Evolutionary conservation across 192 early-diverging fungal genomes (phyloP).

Genomic region (Backusella parvicylindrica): DNA sequence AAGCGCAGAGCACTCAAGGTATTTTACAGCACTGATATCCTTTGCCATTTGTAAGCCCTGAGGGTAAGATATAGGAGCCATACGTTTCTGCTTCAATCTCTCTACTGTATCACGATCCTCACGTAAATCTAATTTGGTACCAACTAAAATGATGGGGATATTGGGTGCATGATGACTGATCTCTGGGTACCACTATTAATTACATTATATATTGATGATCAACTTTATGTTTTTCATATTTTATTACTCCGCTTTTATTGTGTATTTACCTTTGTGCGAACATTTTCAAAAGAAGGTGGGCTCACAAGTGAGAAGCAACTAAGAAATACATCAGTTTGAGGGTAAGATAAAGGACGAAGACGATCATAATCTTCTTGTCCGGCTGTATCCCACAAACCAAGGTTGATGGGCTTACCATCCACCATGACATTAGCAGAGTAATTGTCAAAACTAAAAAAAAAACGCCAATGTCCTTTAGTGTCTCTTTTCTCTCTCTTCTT

Average conservation of each 20-base stretch:
- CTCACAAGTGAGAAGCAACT: conserved; percentile 29
- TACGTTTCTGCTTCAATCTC: conserved; percentile 79
- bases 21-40: conserved; percentile 81
- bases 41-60: conserved; percentile 88
- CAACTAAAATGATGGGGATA: conserved; percentile 90
- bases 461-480: background rate
- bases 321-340: conserved; percentile 97
- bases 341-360: conserved; percentile 98
- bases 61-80: conserved; percentile 84
- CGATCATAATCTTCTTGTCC: no score
- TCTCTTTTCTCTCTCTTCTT: background rate
- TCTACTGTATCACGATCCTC: conserved; percentile 91
- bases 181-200: conserved; percentile 88
- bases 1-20: conserved; percentile 97
- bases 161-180: conserved; percentile 94
- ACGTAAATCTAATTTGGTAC: conserved; percentile 97
- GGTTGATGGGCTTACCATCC: conserved; percentile 97
- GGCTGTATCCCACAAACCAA: conserved; percentile 99
- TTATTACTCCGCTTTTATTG: background rate
- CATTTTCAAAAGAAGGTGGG: conserved; percentile 27
- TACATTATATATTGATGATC: conserved; percentile 24
- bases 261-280: conserved; percentile 27
- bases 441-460: conserved; percentile 82
- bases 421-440: conserved; percentile 99
- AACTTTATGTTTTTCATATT: background rate